phyloP scores from a whole-genome alignment of 2,329 filamentous ascomycete genomes.

The Hypomyces perniciosus region DNA sequence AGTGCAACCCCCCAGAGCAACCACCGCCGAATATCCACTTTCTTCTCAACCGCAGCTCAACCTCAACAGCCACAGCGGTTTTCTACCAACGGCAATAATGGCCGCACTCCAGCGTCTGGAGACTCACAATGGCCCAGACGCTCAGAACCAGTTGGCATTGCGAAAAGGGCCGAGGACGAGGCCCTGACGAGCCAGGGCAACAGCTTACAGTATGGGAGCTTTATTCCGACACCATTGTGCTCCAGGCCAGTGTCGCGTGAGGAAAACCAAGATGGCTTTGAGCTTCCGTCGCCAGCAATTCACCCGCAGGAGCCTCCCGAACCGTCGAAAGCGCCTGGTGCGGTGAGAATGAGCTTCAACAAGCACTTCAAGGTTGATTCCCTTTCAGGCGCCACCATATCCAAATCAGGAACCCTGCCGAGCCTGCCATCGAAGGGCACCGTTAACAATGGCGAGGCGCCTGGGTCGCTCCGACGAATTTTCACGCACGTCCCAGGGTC shows the following conservation, averaged over 20 bases:
- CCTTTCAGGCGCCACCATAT: background rate
- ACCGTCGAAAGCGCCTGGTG: slow-evolving; percentile 15
- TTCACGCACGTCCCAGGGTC: slow-evolving; percentile 26
- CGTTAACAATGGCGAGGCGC: slow-evolving; percentile 16
- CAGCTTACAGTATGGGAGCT: slow-evolving; percentile 48
- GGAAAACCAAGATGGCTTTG: slow-evolving; percentile 34
- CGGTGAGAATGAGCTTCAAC: slow-evolving; percentile 16
- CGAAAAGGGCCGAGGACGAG: slow-evolving; percentile 31
- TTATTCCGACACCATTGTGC: slow-evolving; percentile 37
- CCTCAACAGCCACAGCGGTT: background rate
- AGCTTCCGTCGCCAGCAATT: slow-evolving; percentile 50
- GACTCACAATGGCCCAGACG: slow-evolving; percentile 6
- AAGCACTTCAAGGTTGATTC: background rate
- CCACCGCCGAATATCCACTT: slow-evolving; percentile 28
- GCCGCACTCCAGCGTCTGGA: background rate
- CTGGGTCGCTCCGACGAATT: slow-evolving; percentile 29
- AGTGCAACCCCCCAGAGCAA: slow-evolving; percentile 43
- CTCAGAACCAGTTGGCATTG: background rate
- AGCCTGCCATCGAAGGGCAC: slow-evolving; percentile 10
- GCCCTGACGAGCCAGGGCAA: slow-evolving; percentile 34
- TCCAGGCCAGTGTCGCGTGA: slow-evolving; percentile 17
- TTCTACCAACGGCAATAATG: background rate
- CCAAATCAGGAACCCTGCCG: slow-evolving; percentile 10
- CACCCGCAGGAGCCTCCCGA: slow-evolving; percentile 25
- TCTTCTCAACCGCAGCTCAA: slow-evolving; percentile 12